Base-by-base conservation (phyloP, 352 stramenopile genomes). In the Lagenidium sp. region DNA sequence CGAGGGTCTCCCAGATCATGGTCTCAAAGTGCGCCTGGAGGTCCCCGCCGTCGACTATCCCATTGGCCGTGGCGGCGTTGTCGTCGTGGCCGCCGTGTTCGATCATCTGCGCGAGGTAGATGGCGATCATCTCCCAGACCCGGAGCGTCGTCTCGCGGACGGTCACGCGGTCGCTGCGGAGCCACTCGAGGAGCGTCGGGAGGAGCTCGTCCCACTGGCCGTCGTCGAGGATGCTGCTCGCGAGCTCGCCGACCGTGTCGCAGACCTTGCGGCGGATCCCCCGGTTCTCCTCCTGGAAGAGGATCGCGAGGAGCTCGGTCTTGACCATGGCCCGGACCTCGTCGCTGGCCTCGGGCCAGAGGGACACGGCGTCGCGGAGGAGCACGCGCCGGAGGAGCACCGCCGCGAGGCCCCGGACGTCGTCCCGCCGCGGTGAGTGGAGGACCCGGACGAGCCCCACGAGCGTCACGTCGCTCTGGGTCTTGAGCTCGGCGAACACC, bases 261-360 rank as follows among this genome's bases (percentile, higher is more conserved):
- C 80, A 89, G 36, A 89, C 70, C 41, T 89, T 87, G 26, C 80
- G 74, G 12, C 80, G 74, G 52, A 92, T 89, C 47, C 79, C 79
- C 37, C 70, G 68, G 50, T 91, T 80, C 32, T 57, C 41, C 45
- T 91, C 78, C 29, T 44, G 51, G 36, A 63, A 59, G 11, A 92
- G 61, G 47, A 88, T 66, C 3, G 61, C 59, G 32, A 92, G 57
- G 40, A 92, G 59, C 48, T 83, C 55, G 11, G 43, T 44, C 61
- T 92, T 89, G 35, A 92, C 57, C 10, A 43, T 47, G 3, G 35
- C 30, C 6, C 69, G 74, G 35, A 75, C 74, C 7, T 43, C 38
- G 2, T 69, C 60, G 2, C 57, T 73, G 11, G 74, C 79, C 12
- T 74, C 53, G 12, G 71, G 73, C 79, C 79, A 92, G 6, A 92